Conservation (phyloP, 208 protist genomes). For the Herpetomonas samuelpessoai region DNA sequence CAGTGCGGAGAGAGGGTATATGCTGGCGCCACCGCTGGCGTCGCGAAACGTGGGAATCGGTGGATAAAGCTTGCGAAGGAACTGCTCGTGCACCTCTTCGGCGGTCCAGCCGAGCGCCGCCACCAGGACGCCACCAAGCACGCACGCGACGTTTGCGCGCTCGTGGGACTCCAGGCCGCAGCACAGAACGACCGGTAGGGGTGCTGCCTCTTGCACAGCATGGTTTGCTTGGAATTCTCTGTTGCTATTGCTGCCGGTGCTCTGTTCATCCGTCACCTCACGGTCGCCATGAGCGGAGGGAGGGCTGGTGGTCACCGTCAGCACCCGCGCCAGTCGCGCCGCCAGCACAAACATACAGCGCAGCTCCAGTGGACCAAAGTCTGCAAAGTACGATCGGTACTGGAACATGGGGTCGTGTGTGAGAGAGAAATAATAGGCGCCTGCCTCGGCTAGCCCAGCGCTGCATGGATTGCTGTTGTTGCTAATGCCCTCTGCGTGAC, state of each 20-base stretch:
- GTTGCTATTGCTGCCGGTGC: neutral
- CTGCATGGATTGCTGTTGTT: no score
- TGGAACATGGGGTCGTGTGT: constrained; percentile 37
- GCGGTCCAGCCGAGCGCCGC: constrained; percentile 57
- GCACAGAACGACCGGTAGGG: constrained; percentile 51
- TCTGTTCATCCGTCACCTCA: neutral
- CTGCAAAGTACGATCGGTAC: constrained; percentile 91
- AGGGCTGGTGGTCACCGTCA: constrained; percentile 26
- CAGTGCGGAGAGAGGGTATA: constrained; percentile 78
- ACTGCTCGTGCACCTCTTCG: constrained; percentile 40
- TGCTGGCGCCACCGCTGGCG: constrained; percentile 81
- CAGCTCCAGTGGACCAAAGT: constrained; percentile 93
- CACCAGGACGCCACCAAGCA: constrained; percentile 77
- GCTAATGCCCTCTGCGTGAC: no score
- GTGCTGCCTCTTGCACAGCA: neutral
- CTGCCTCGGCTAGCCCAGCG: constrained; percentile 16
- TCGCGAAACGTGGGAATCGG: constrained; percentile 93
- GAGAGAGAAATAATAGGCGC: constrained; percentile 44
- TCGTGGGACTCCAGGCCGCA: constrained; percentile 65
- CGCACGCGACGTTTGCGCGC: constrained; percentile 83
- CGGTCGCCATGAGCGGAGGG: neutral
- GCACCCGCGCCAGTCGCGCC: constrained; percentile 36
- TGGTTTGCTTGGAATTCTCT: neutral
- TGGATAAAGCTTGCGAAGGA: constrained; percentile 67
- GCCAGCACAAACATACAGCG: constrained; percentile 70